These are phyloP conservation scores for Hypoxylon sp. DNA, from an alignment of 2,329 filamentous ascomycete species.

Conservation along the genomic window DNA sequence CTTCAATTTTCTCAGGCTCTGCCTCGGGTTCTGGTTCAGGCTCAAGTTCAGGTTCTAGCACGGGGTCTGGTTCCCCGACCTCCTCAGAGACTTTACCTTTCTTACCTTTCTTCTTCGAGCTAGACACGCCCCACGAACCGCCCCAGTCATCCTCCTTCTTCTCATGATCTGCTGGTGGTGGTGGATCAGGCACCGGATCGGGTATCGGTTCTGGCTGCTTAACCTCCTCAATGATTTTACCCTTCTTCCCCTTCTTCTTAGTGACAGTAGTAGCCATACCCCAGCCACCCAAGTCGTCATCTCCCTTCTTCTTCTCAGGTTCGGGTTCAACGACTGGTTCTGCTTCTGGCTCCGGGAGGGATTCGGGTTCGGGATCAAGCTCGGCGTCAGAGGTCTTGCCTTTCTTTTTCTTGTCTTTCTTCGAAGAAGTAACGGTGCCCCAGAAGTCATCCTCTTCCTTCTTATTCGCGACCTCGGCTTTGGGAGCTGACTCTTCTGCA, in stretches of 20 bases:
- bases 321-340: constrained; percentile 25
- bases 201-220: constrained; percentile 45
- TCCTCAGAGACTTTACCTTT: constrained; percentile 47
- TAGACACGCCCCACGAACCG: constrained; percentile 22
- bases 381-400: constrained; percentile 48
- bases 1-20: constrained; percentile 30
- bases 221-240: constrained; percentile 48
- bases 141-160: constrained; percentile 39
- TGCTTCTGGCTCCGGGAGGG: constrained; percentile 36
- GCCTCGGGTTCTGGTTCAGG: constrained; percentile 46
- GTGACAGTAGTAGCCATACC: constrained; percentile 35
- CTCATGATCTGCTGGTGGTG: constrained; percentile 29
- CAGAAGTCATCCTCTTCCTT: constrained; percentile 52
- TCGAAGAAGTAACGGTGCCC: constrained; percentile 46
- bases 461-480: constrained; percentile 55
- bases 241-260: constrained; percentile 61
- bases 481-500: constrained; percentile 41
- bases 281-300: constrained; percentile 50
- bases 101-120: constrained; percentile 51
- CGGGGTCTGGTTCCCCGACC: constrained; percentile 14
- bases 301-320: constrained; percentile 36
- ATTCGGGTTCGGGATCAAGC: constrained; percentile 28
- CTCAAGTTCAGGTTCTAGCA: constrained; percentile 46
- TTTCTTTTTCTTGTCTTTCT: constrained; percentile 55
- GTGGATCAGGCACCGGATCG: constrained; percentile 20